Percentiles rank a stretch among this genome's conserved stretches.
These are phyloP conservation scores for Epichloe bromicola DNA, from an alignment of 2,329 filamentous ascomycete genomes.

Conservation along the genomic window DNA sequence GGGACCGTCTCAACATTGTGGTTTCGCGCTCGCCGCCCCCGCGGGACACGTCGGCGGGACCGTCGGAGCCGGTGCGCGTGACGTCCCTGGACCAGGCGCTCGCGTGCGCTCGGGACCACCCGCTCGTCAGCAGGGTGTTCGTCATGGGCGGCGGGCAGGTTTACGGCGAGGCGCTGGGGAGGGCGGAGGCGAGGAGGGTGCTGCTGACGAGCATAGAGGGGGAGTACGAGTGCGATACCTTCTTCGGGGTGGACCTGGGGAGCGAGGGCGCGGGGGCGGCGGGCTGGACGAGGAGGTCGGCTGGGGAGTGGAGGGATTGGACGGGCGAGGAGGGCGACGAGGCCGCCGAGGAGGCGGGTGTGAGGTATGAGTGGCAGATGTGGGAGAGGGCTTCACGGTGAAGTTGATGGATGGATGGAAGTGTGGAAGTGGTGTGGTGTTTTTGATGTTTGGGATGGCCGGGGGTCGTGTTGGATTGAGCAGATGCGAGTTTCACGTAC, in stretches of 20 bases:
- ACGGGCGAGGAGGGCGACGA: conserved; percentile 38
- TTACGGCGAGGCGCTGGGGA: conserved; percentile 56
- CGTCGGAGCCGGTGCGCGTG: conserved; percentile 39
- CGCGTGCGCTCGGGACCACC: conserved; percentile 26
- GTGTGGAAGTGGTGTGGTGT: no score
- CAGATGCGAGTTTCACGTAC: no score
- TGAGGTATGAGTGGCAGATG: conserved; percentile 59
- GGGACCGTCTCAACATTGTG: conserved; percentile 69
- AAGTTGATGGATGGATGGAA: background rate
- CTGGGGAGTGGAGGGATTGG: conserved; percentile 34
- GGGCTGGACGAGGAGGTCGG: conserved; percentile 51
- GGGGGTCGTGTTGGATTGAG: no score
- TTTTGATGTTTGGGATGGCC: no score
- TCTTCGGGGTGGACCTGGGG: conserved; percentile 50
- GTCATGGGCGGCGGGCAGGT: conserved; percentile 86
- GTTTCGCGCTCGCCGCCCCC: conserved; percentile 43
- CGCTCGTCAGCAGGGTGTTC: conserved; percentile 49
- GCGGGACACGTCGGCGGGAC: conserved; percentile 4
- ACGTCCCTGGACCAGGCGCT: conserved; percentile 47
- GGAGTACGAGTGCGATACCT: conserved; percentile 66
- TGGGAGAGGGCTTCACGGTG: conserved; percentile 51
- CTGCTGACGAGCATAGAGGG: conserved; percentile 55
- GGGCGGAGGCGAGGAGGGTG: conserved; percentile 45
- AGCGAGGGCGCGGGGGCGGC: conserved; percentile 35
- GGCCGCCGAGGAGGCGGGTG: conserved; percentile 45